Evolutionary conservation across 106 monocot genomes (phyloP).

Genomic region (Dendrobium huoshanense): DNA sequence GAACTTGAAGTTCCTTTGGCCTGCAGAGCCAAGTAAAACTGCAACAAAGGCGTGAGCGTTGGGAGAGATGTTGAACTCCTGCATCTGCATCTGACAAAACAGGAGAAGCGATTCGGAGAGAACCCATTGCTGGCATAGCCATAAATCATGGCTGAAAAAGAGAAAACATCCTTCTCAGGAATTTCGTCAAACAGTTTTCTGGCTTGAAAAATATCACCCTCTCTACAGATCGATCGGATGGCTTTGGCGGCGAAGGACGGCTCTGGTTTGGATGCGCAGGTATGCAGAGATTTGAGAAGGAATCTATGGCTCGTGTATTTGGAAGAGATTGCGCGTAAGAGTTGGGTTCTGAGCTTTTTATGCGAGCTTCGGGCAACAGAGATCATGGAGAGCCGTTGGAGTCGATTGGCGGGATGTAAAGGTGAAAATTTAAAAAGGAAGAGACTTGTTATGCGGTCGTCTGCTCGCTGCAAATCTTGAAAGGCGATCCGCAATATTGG

Average conservation of each 20-base stretch:
- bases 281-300: not conserved
- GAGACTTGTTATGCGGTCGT: no score
- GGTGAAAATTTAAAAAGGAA: no score
- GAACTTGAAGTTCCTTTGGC: not conserved
- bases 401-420: not conserved
- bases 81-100: slow-evolving; percentile 13
- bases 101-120: slow-evolving; percentile 14
- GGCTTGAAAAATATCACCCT: slow-evolving; percentile 3
- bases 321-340: not conserved
- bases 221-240: slow-evolving; percentile 8
- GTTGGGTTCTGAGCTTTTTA: no score
- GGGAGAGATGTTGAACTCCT: slow-evolving; percentile 4
- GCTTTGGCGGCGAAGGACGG: not conserved
- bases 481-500: no score
- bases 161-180: slow-evolving; percentile 27
- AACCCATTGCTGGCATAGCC: slow-evolving; percentile 25
- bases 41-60: slow-evolving; percentile 43
- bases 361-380: no score
- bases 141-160: slow-evolving; percentile 32
- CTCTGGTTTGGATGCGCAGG: not conserved
- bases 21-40: slow-evolving; percentile 15
- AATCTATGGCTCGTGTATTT: not conserved
- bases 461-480: no score
- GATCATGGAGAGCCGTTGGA: not conserved
- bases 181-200: slow-evolving; percentile 31